A percentile compares a stretch with the other conserved stretches of the same genome.
Evolutionary conservation across 495 filamentous ascomycete species (phyloP).

Genomic region (Penicillium salamii): DNA sequence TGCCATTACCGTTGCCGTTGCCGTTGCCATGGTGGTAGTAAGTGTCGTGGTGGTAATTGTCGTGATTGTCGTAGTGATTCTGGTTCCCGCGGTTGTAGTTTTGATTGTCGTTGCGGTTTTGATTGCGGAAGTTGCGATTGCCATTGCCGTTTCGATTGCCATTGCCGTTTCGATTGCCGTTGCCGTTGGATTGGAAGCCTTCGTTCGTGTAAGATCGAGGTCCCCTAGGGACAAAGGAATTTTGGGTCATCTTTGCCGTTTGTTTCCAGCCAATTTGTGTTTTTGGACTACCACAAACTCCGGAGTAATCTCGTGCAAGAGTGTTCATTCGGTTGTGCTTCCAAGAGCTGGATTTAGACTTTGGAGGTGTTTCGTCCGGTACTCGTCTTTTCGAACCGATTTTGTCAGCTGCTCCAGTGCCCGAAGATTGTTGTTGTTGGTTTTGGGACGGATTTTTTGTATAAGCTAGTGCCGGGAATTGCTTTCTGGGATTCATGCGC

Average conservation of each 20-base stretch:
- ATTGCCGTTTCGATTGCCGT: background rate
- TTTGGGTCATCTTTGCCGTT: background rate
- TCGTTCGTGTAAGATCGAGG: background rate
- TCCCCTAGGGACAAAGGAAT: background rate
- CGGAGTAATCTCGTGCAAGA: background rate
- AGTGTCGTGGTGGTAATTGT: background rate
- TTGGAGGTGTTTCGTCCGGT: background rate
- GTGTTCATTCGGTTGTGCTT: background rate
- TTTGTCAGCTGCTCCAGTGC: background rate
- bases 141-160: background rate
- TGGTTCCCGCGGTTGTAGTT: background rate
- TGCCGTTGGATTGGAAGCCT: background rate
- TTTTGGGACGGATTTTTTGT: background rate
- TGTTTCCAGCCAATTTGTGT: background rate
- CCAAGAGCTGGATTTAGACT: constrained; percentile 6
- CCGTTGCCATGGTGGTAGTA: background rate
- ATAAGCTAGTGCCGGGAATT: background rate
- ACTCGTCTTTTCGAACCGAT: background rate
- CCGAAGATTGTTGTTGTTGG: too few relatives aligned
- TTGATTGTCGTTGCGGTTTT: too few relatives aligned
- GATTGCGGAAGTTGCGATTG: background rate
- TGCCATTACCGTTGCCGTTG: background rate
- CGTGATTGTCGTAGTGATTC: background rate
- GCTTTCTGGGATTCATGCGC: background rate
- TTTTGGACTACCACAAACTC: background rate